Percentiles rank a stretch among this genome's conserved stretches.
These are phyloP conservation scores for Mycena metata DNA, from an alignment of 768 basidiomycete genomes.

Conservation along the genomic window DNA sequence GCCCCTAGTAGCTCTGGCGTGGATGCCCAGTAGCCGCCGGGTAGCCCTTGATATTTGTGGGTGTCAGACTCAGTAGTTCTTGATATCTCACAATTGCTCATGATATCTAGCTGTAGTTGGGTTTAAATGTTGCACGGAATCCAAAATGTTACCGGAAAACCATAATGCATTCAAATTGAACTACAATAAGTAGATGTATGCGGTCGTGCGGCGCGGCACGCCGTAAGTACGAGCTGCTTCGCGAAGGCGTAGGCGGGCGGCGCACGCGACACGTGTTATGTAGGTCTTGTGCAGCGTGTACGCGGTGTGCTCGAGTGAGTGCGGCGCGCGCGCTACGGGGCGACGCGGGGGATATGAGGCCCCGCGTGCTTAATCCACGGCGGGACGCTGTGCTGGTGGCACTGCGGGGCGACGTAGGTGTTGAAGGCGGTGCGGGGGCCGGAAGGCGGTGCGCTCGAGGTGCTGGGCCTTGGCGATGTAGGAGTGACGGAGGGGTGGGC, in stretches of 20 bases:
- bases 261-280: slow-evolving; percentile 45
- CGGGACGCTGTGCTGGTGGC: slow-evolving; percentile 57
- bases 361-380: slow-evolving; percentile 50
- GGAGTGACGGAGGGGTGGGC: slow-evolving; percentile 66
- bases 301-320: slow-evolving; percentile 36
- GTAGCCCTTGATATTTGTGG: too few relatives aligned
- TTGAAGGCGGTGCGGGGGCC: slow-evolving; percentile 34
- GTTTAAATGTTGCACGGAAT: too few relatives aligned
- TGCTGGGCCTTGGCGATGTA: slow-evolving; percentile 59
- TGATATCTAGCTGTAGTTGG: too few relatives aligned
- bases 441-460: slow-evolving; percentile 52
- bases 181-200: background rate
- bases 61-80: too few relatives aligned
- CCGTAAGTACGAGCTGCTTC: slow-evolving; percentile 26
- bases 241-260: slow-evolving; percentile 39
- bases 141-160: too few relatives aligned
- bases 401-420: slow-evolving; percentile 54
- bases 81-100: too few relatives aligned
- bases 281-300: slow-evolving; percentile 24
- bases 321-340: slow-evolving; percentile 49
- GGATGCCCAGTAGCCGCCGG: too few relatives aligned
- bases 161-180: too few relatives aligned
- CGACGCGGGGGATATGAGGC: slow-evolving; percentile 54
- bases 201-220: slow-evolving; percentile 29
- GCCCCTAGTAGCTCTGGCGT: too few relatives aligned